Evolutionary conservation across 176 grass and related monocot species (phyloP).

Genomic region (Triticum urartu): DNA sequence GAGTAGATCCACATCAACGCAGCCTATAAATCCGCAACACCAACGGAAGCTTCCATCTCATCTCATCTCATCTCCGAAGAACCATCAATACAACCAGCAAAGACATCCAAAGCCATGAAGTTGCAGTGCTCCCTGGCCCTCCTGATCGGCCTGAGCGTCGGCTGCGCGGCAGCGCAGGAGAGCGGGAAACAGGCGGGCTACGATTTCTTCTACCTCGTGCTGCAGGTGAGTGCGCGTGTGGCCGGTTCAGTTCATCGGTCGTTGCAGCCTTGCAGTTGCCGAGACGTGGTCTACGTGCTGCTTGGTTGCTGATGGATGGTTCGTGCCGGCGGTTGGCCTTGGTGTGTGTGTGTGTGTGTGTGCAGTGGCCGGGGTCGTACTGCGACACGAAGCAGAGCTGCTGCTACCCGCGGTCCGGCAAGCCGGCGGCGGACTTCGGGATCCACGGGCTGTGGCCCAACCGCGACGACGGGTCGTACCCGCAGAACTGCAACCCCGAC

Average conservation of each 20-base stretch:
- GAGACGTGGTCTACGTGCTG: no score
- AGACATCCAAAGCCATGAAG: conserved; percentile 28
- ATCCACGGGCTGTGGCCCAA: no score
- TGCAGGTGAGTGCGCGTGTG: conserved; percentile 31
- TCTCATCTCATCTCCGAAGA: background rate
- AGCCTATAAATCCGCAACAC: conserved; percentile 38
- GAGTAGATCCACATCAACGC: background rate
- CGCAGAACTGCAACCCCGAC: no score
- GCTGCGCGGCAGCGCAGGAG: conserved; percentile 7
- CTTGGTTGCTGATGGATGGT: no score
- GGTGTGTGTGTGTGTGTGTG: no score
- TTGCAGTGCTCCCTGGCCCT: conserved; percentile 3
- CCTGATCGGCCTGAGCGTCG: conserved; percentile 31
- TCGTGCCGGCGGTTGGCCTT: no score
- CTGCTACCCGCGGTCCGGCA: no score
- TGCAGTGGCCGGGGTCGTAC: no score
- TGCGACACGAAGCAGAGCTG: no score
- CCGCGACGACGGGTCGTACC: no score
- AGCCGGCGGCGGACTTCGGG: no score
- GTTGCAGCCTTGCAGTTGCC: background rate
- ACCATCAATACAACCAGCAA: background rate
- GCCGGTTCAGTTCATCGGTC: background rate
- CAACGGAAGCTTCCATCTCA: background rate
- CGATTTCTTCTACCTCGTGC: conserved; percentile 84
- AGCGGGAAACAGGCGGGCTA: conserved; percentile 36